Conservation (phyloP, 306 rosid genomes). For the Rosa persica region DNA sequence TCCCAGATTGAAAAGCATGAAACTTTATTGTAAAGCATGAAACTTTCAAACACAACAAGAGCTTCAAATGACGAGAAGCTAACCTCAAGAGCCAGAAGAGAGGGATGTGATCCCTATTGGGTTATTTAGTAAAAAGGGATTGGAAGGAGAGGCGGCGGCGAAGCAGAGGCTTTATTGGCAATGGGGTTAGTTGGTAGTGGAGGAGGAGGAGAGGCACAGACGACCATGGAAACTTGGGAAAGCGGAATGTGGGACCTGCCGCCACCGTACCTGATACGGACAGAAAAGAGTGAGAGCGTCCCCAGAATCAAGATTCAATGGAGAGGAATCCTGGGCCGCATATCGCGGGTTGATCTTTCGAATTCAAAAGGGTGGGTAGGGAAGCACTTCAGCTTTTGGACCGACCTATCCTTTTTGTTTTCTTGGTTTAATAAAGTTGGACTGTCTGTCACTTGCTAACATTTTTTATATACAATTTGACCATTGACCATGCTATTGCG, state of each 20-base stretch:
- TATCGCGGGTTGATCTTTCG: conserved; percentile 7
- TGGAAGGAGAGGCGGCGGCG: background rate
- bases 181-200: conserved; percentile 22
- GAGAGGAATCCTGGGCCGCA: conserved; percentile 13
- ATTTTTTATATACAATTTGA: background rate
- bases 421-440: background rate
- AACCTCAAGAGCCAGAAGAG: conserved; percentile 6
- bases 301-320: conserved; percentile 13
- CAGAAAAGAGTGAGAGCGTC: background rate
- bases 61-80: background rate
- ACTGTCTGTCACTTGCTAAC: background rate
- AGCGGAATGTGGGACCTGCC: conserved; percentile 20
- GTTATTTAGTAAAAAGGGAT: background rate
- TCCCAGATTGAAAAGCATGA: background rate
- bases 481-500: no score
- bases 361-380: background rate
- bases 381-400: background rate
- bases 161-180: conserved; percentile 7
- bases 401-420: background rate
- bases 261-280: background rate
- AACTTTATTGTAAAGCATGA: background rate
- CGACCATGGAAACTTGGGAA: background rate
- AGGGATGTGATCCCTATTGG: conserved; percentile 2
- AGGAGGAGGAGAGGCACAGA: background rate
- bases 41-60: background rate